Base-by-base conservation (phyloP, 495 filamentous ascomycete genomes). In the Aspergillus diversus region DNA sequence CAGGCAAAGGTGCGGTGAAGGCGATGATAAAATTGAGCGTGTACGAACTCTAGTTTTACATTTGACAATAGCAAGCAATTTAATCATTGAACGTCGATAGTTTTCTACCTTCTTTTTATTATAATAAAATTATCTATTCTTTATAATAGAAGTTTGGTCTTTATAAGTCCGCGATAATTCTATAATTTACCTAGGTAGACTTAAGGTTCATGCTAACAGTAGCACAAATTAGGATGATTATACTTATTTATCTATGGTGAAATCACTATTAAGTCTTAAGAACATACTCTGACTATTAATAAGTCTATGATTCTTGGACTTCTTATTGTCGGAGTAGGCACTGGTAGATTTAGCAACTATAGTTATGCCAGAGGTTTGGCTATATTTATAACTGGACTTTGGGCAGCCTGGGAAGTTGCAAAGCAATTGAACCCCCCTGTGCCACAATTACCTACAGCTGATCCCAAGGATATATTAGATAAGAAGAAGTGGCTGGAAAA, bases 241-340 rank as follows among this genome's bases (percentile, higher is more conserved):
- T n/a, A n/a, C n/a, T n/a, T 69, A 8, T 73, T 73, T 42, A 71
- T 69, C 5, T 73, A 71, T 31, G 69, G 71, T 4, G 71, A 65
- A 1, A 66, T 71, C 5, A 42, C 46, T 1, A 68, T 73, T 31
- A 63, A 73, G 52, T 47, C 60, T 1, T 47, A 68, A 32, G 66
- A 66, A 2, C 63, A 67, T 16, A 69, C 71, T 5, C 57, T 73
- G 27, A 73, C 68, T 0, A 11, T 51, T 1, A 65, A 73, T 37
- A 63, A 65, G 5, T 47, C n/a, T 5, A 34, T 11, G 8, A 68
- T 71, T 35, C 69, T 66, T 1, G 71, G 66, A 0, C 48, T 71
- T 33, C 59, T 73, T 2, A 49, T 71, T 9, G 71, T 63, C 0
- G 71, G 71, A 15, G 71, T 71, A 7, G 71, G 71, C 50, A 66